Evolutionary conservation across 2,329 filamentous ascomycete species (phyloP), one percentile per base, ranked within the genome.

Genomic region (Neofusicoccum laricinum): DNA sequence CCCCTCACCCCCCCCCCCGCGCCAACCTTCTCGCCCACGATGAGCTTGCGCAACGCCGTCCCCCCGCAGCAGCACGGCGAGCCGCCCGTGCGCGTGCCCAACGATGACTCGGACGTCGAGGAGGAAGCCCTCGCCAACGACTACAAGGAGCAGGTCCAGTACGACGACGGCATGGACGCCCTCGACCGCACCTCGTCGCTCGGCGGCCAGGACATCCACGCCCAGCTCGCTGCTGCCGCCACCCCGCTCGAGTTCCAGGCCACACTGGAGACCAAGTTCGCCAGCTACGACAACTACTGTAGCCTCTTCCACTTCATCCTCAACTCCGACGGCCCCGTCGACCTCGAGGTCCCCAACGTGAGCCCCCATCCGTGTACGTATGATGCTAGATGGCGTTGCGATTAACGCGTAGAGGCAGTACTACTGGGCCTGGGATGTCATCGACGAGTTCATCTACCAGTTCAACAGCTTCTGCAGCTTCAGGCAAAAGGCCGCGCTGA

Each of bases 391-490:
- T 41, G 5, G 19, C 30, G 17, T 30, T 15, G 46, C 67, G 68
- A 72, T 69, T 66, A 63, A 12, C 3, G 32, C 32, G 34, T 49
- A 41, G 25, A 7, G 25, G 41, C 65, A 98, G 92, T 96, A 97
- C 83, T 97, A 94, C 84, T 99, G 95, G 95, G 95, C 95, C 46
- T 99, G 95, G 95, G 95, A 99, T 79, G 94, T 98, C 71, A 97
- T 99, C 81, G 95, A 99, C 80, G 95, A 99, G 81, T 99, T 99
- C 84, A 98, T 99, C 82, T 99, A 99, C 85, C 95, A 99, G 80
- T 99, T 99, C 86, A 97, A 99, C 85, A 96, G 93, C 66, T 99
- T 99, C 85, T 98, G 93, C 78, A 92, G 93, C 68, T 97, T 97
- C 86, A 89, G 95, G 75, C 93, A 96, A 79, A 90, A 93, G 70